Evolutionary conservation across 495 filamentous ascomycete genomes (phyloP).

Genomic region (Talaromyces trachyspermus): DNA sequence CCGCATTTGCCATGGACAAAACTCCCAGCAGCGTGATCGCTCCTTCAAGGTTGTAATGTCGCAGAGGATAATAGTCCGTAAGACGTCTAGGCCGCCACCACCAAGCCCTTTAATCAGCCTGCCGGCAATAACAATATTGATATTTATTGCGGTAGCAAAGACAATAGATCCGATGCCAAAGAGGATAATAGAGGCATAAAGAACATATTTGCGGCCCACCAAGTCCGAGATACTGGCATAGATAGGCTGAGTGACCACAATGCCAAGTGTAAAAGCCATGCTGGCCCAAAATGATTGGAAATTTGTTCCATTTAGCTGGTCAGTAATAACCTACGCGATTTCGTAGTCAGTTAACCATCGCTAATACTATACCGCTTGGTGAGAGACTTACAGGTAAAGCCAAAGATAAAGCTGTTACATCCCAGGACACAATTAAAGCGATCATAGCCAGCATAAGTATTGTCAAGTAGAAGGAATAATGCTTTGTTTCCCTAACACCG

Average conservation of each 20-base stretch:
- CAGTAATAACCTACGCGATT: not conserved
- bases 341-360: no score
- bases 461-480: not conserved
- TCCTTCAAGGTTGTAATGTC: conserved; percentile 27
- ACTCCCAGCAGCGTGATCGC: conserved; percentile 16
- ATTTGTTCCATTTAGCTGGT: not conserved
- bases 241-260: conserved; percentile 47
- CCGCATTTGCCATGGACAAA: conserved; percentile 15
- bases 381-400: not conserved
- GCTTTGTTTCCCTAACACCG: no score
- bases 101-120: conserved; percentile 36
- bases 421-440: not conserved
- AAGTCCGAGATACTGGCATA: conserved; percentile 39
- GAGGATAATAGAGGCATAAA: conserved; percentile 20
- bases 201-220: conserved; percentile 31
- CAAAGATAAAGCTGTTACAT: not conserved
- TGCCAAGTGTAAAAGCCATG: conserved; percentile 54
- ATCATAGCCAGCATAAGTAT: not conserved
- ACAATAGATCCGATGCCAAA: conserved; percentile 33
- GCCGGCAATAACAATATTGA: conserved; percentile 28
- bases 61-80: conserved; percentile 24
- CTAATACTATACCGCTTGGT: not conserved
- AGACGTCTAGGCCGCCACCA: conserved; percentile 24
- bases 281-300: conserved; percentile 51
- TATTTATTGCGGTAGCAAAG: conserved; percentile 26